Conservation (phyloP, 306 rosid genomes). For the Sophora flavescens region DNA sequence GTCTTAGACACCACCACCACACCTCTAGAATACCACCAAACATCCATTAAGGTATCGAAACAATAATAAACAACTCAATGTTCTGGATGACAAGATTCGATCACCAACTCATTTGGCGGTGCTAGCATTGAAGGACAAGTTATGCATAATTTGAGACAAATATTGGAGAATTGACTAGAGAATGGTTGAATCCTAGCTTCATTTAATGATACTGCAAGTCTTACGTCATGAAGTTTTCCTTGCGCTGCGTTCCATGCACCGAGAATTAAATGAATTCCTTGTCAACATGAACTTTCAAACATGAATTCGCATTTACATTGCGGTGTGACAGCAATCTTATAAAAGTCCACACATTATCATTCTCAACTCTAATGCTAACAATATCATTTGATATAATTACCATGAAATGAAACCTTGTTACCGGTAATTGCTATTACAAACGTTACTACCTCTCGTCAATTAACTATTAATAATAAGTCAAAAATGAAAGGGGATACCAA, state of each 20-base stretch:
- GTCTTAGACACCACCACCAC: no score
- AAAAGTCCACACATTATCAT: background rate
- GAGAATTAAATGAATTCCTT: background rate
- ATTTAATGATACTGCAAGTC: background rate
- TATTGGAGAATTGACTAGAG: background rate
- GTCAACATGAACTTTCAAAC: background rate
- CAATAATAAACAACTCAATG: no score
- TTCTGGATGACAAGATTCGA: no score
- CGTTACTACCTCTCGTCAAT: background rate
- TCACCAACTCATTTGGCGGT: background rate
- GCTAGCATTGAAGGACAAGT: background rate
- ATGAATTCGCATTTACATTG: background rate
- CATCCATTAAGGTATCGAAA: no score
- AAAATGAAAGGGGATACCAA: background rate
- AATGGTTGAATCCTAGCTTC: background rate
- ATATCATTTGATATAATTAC: background rate
- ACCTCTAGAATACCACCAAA: no score
- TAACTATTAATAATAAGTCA: background rate
- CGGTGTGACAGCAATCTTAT: background rate
- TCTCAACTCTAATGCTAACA: background rate
- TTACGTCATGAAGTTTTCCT: background rate
- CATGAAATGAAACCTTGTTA: background rate
- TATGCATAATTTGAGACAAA: background rate
- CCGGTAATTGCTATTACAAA: background rate
- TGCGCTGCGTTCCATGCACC: background rate